Evolutionary conservation across 2,329 filamentous ascomycete genomes (phyloP), one percentile per base, ranked within the genome.

Genomic region (Colletotrichum phormii): DNA sequence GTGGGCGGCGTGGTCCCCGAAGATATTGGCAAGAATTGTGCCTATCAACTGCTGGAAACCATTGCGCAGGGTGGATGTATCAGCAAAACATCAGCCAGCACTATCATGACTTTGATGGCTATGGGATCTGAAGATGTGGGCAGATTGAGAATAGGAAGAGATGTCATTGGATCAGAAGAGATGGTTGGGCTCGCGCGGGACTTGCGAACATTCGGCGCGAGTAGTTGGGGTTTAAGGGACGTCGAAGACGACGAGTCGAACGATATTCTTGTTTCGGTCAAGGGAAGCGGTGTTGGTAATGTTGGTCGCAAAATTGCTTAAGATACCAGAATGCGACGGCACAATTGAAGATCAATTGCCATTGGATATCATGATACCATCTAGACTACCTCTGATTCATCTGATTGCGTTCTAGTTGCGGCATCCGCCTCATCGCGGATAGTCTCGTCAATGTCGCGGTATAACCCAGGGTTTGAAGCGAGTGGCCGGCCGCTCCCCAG

Each of bases 111-210:
- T 22, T 86, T 99, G 75, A 99, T 99, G 97, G 95, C 95, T 42
- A 98, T 99, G 97, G 97, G 97, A 0, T 94, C 93, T 1, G 97
- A 98, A 81, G 97, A 99, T 82, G 95, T 99, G 15, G 97, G 97
- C 5, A 89, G 97, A 72, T 82, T 99, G 76, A 90, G 94, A 75
- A 81, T 99, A 71, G 95, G 95, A 37, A 92, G 91, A 77, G 93
- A 96, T 59, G 91, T 98, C 0, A 83, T 98, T 58, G 95, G 91
- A 0, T 93, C 92, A 3, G 94, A 98, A 80, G 92, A 94, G 72
- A 86, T 95, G 65, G 89, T 99, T 69, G 90, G 91, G 62, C 84
- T 98, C 66, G 95, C 94, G 12, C 89, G 97, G 78, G 97, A 99
- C 81, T 83, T 98, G 77, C 93, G 91, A 80, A 92, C 89, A n/a